Evolutionary conservation across 2,329 filamentous ascomycete species (phyloP), one percentile per base, ranked within the genome.

Genomic region (Ascochyta koolunga): DNA sequence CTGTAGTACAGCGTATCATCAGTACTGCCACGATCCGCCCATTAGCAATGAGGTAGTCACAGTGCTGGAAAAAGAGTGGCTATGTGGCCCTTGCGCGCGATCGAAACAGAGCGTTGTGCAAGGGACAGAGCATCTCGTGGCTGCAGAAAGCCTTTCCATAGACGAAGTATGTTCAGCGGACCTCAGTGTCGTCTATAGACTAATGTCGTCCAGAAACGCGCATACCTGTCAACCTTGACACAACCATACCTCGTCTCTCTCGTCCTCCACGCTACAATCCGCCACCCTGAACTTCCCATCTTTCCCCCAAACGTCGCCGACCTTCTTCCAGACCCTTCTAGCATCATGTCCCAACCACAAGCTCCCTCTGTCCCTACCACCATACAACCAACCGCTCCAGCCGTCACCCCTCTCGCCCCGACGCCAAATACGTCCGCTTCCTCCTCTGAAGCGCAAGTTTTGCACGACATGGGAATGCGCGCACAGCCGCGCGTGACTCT

Each of bases 1-100:
- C 15, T 96, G 91, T 77, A 90, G 91, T 70, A 80, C 82, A 25
- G 85, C 87, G 36, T 96, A 91, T 83, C 91, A 96, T 73, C 89
- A 92, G 71, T 85, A 86, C 65, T 96, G 91, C 67, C 90, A 96
- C 71, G 83, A 89, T 54, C 90, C 90, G 1, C 82, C 83, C 8
- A 90, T 96, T 56, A 81, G 83, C n/a, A 83, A 88, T 57, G 84
- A 87, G 16, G 84, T 89, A 18, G 83, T 93, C 40, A 81, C 81
- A 31, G 83, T 90, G 56, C 79, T 86, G 59, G 83, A 85, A 58
- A 84, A 84, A 55, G 84, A 87, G 60, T 95, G 90, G 90, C 84
- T 86, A 67, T 95, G 90, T 67, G 76, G 76, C 6, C 78, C 82
- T 24, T 93, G 90, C 70, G 71, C 60, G 35, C 65, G 67, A 25